Evolutionary conservation across 2,329 filamentous ascomycete genomes (phyloP).

Genomic region (Aspergillus pseudonomiae): DNA sequence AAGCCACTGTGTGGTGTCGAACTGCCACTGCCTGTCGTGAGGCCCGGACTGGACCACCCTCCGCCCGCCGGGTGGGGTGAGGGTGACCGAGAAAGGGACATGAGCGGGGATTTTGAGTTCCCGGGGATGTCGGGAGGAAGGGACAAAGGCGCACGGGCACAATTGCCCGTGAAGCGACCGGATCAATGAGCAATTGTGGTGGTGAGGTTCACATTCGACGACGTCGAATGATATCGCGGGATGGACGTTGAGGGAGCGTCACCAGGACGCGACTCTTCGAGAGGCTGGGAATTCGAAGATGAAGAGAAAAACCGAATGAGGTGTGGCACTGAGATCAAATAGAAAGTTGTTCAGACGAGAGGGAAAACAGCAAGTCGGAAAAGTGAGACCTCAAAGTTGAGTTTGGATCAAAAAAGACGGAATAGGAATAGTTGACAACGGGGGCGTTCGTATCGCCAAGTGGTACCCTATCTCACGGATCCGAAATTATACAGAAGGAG

Average conservation of each 20-base stretch:
- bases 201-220: neutral
- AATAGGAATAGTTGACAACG: slow-evolving; percentile 2
- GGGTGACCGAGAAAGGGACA: slow-evolving; percentile 86
- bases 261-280: slow-evolving; percentile 9
- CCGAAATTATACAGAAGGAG: neutral
- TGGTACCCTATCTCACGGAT: neutral
- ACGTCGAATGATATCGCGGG: neutral
- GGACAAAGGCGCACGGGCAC: neutral
- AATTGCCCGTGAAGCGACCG: neutral
- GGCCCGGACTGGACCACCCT: slow-evolving; percentile 84
- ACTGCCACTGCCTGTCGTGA: slow-evolving; percentile 72
- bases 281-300: slow-evolving; percentile 1
- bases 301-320: neutral
- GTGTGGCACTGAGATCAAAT: neutral
- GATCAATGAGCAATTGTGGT: neutral
- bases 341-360: neutral
- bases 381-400: neutral
- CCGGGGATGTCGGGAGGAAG: slow-evolving; percentile 39
- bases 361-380: neutral
- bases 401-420: slow-evolving; percentile 6
- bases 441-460: slow-evolving; percentile 6
- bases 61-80: slow-evolving; percentile 76
- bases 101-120: slow-evolving; percentile 59
- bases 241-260: slow-evolving; percentile 4
- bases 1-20: slow-evolving; percentile 63